These are phyloP conservation scores for Besnoitia besnoiti DNA, from an alignment of 169 alveolate genomes.

Conservation along the genomic window DNA sequence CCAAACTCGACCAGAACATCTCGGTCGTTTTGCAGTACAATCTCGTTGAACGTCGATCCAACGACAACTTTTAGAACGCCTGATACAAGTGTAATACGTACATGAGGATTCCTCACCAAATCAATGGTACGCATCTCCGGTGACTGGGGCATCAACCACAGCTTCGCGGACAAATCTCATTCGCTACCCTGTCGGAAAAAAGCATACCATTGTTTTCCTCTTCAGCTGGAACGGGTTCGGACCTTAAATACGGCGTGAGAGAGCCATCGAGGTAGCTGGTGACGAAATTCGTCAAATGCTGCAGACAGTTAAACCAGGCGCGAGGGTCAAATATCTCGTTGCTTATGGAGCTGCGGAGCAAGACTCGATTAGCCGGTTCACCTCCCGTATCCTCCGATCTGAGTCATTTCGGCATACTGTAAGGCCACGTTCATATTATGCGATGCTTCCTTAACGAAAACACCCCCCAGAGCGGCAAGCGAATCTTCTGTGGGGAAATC, in stretches of 20 bases:
- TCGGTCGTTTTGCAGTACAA: neutral
- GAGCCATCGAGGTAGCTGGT: conserved; percentile 27
- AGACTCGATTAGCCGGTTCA: neutral
- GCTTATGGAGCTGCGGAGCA: neutral
- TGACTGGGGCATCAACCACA: neutral
- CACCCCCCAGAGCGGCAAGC: too few species aligned
- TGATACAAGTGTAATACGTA: neutral
- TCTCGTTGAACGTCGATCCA: conserved; percentile 37
- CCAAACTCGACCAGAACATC: conserved; percentile 58
- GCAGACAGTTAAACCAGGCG: conserved; percentile 1
- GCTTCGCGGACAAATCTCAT: neutral
- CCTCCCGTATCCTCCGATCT: neutral
- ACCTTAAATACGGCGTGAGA: conserved; percentile 37
- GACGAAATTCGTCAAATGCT: neutral
- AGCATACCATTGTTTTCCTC: conserved; percentile 29
- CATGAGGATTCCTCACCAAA: too few species aligned
- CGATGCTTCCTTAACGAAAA: too few species aligned
- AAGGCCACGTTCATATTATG: too few species aligned
- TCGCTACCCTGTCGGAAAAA: neutral
- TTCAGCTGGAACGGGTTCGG: conserved; percentile 49
- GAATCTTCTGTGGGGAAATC: too few species aligned
- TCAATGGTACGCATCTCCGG: too few species aligned
- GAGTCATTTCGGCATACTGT: neutral
- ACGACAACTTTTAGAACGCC: conserved; percentile 48
- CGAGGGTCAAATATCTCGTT: neutral